Base-by-base conservation (phyloP, 305 asterid species). In the Plantago coronopus region DNA sequence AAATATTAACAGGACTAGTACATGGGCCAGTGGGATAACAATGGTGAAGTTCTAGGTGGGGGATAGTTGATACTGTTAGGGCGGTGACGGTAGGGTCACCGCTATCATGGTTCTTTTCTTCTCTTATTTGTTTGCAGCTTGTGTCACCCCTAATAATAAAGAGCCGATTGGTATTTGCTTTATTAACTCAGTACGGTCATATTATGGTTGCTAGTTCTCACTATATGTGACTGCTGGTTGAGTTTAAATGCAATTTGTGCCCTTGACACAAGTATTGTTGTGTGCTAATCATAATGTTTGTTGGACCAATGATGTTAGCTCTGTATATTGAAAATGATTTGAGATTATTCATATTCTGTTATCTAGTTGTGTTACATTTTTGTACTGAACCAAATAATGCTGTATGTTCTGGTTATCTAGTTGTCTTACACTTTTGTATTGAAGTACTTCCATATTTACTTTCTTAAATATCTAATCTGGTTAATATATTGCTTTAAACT, bases 221-320 rank as follows among this genome's bases (percentile, higher is more conserved):
- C 34, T 27, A 27, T 4, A 10, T 38, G 43, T 38, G 15, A 38
- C 43, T 38, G 16, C 14, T 11, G 43, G 43, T 38, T 11, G 15
- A 38, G 13, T 38, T 38, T 38, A 15, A n/a, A 11, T 37, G 42
- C 42, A 59, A 5, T 21, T 17, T 65, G 70, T 64, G 47, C 47
- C 56, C 56, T 37, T 57, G 25, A 59, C 57, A 21, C 23, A 63
- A 57, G 49, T 54, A 13, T 59, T 63, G 15, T 19, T 54, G 22
- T 42, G 50, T 40, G 27, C 23, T 61, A 56, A 40, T 61, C 42
- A 46, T 58, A 25, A 58, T 38, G 59, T 21, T 66, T 50, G 61
- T 59, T 66, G 50, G 45, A 59, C 37, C 61, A 61, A 43, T 63
- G 70, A 59, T 43, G 12, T 38, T 60, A 57, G 64, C 65, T 53